Evolutionary conservation across 2,329 filamentous ascomycete genomes (phyloP).

Genomic region (Hypocreales sp.): DNA sequence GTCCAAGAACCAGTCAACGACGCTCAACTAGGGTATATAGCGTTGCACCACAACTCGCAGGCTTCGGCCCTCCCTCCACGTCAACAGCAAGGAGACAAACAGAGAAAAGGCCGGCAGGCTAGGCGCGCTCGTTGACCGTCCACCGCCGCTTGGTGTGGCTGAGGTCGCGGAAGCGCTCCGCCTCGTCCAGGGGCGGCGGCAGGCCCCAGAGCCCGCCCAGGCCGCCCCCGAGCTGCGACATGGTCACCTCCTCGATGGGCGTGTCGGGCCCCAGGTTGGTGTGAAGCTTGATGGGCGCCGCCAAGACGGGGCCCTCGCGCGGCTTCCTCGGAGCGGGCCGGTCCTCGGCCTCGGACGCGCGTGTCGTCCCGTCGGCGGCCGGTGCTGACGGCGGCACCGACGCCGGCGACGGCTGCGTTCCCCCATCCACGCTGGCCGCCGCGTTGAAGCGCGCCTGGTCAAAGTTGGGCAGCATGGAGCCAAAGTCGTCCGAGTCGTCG

Average conservation of each 20-base stretch:
- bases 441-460: slow-evolving; percentile 20
- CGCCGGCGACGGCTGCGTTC: background rate
- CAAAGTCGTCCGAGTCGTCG: slow-evolving; percentile 32
- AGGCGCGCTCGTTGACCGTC: slow-evolving; percentile 35
- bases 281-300: slow-evolving; percentile 19
- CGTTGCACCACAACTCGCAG: no score
- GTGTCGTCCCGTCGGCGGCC: slow-evolving; percentile 4
- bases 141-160: slow-evolving; percentile 35
- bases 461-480: slow-evolving; percentile 36
- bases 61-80: background rate
- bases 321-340: slow-evolving; percentile 5
- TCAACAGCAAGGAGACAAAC: slow-evolving; percentile 1
- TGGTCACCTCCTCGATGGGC: slow-evolving; percentile 13
- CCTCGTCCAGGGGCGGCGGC: slow-evolving; percentile 26
- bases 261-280: slow-evolving; percentile 16
- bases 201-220: slow-evolving; percentile 28
- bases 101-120: background rate
- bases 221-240: slow-evolving; percentile 20
- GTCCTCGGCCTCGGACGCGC: background rate
- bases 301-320: slow-evolving; percentile 13
- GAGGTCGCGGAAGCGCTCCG: slow-evolving; percentile 28
- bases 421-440: background rate
- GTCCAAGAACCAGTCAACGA: background rate
- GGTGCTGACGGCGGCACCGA: slow-evolving; percentile 1
- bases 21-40: no score